A percentile compares a stretch with the other conserved stretches of the same genome.
These are phyloP conservation scores for Phytophthora cactorum DNA, from an alignment of 352 stramenopile genomes.

Conservation along the genomic window DNA sequence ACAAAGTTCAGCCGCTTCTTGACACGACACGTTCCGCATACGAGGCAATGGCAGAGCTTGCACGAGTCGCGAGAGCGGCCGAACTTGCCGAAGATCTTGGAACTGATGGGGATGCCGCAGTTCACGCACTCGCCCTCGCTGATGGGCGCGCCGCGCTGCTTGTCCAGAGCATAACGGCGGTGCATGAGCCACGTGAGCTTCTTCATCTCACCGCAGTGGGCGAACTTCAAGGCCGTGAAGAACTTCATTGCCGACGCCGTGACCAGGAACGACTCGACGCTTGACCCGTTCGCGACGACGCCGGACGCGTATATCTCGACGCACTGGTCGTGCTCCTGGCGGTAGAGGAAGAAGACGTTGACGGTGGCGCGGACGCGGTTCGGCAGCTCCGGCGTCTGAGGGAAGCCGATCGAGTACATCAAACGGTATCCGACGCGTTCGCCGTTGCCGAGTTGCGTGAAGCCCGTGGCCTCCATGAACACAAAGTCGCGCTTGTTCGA, in stretches of 20 bases:
- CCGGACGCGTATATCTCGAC: slow-evolving; percentile 37
- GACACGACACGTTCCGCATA: slow-evolving; percentile 42
- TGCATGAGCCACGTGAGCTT: slow-evolving; percentile 53
- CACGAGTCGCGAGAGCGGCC: slow-evolving; percentile 40
- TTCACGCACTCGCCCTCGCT: slow-evolving; percentile 38
- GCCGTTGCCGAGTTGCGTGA: slow-evolving; percentile 36
- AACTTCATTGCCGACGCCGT: slow-evolving; percentile 40
- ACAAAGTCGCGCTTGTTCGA: slow-evolving; percentile 49
- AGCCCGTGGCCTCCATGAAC: slow-evolving; percentile 46
- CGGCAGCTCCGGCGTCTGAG: slow-evolving; percentile 38
- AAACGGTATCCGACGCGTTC: slow-evolving; percentile 46
- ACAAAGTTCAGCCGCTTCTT: slow-evolving; percentile 47
- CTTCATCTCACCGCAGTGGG: slow-evolving; percentile 47
- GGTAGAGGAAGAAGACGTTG: slow-evolving; percentile 45
- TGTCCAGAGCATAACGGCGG: slow-evolving; percentile 29
- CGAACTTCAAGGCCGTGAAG: slow-evolving; percentile 38
- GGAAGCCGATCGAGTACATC: slow-evolving; percentile 50
- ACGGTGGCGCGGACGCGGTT: slow-evolving; percentile 34
- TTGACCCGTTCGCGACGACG: slow-evolving; percentile 36
- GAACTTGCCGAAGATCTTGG: slow-evolving; percentile 41
- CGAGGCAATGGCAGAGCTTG: slow-evolving; percentile 41
- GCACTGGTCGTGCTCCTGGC: slow-evolving; percentile 36
- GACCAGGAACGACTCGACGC: slow-evolving; percentile 35
- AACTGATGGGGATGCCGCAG: slow-evolving; percentile 40
- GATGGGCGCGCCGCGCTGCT: slow-evolving; percentile 29